Evolutionary conservation across 495 filamentous ascomycete genomes (phyloP).

Genomic region (Penicillium atrosanguineum): DNA sequence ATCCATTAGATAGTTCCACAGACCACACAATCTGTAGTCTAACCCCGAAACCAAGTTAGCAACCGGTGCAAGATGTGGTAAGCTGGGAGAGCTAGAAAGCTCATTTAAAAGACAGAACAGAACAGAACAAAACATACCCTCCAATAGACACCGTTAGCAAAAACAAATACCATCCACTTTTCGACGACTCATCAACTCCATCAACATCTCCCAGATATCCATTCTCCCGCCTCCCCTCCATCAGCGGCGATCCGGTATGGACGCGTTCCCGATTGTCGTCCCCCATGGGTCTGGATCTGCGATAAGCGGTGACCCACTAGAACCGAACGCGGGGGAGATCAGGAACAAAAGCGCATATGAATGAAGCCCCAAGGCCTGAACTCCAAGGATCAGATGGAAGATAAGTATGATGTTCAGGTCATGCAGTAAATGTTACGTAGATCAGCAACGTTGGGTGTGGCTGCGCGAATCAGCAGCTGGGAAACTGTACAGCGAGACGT

Average conservation of each 20-base stretch:
- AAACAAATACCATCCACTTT: constrained; percentile 79
- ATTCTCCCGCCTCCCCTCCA: constrained; percentile 1
- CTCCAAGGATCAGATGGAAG: too few species aligned
- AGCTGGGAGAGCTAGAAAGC: neutral
- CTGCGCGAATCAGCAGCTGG: constrained; percentile 1
- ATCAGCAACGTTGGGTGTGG: neutral
- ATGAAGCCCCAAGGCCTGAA: neutral
- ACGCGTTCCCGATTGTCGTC: neutral
- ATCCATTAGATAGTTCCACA: constrained; percentile 84
- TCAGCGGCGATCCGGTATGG: constrained; percentile 42
- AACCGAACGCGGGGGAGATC: neutral
- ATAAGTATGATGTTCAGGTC: neutral
- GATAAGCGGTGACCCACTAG: constrained; percentile 12
- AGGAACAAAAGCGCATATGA: neutral
- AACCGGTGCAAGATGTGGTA: neutral
- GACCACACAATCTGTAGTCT: constrained; percentile 93
- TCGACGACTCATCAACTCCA: constrained; percentile 47
- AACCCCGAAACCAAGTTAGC: neutral
- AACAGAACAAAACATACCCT: constrained; percentile 47
- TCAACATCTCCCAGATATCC: constrained; percentile 8
- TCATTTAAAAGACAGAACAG: neutral
- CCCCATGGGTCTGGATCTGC: neutral
- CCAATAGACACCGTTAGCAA: constrained; percentile 80
- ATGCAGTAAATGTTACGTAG: neutral
- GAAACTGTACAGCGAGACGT: constrained; percentile 1